Evolutionary conservation across 2,329 filamentous ascomycete species (phyloP).

Genomic region (Didymella arachidicola): DNA sequence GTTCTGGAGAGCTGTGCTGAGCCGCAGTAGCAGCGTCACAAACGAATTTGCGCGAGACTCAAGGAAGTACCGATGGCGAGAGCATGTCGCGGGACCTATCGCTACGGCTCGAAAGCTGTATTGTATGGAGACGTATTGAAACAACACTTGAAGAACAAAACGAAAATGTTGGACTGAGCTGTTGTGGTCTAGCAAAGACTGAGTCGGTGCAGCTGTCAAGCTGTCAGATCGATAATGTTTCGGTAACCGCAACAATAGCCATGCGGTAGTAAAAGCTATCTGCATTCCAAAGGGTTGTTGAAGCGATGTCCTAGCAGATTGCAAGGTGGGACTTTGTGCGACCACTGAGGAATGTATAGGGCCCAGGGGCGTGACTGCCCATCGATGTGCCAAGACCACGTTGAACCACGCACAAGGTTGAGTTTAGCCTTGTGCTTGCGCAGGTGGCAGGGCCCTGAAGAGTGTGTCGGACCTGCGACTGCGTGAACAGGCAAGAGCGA

Average conservation of each 20-base stretch:
- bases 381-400: not conserved
- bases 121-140: not conserved
- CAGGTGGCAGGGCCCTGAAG: not conserved
- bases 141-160: not conserved
- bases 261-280: conserved; percentile 9
- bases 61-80: not conserved
- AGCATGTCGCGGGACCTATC: conserved; percentile 1
- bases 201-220: conserved; percentile 10
- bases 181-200: conserved; percentile 2
- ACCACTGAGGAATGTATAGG: conserved; percentile 16
- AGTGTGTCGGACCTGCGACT: not conserved
- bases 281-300: conserved; percentile 18
- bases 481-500: not conserved
- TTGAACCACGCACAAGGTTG: conserved; percentile 8
- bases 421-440: conserved; percentile 5
- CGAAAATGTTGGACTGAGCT: not conserved
- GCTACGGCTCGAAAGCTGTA: not conserved
- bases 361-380: conserved; percentile 3
- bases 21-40: not conserved
- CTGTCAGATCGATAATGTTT: conserved; percentile 13
- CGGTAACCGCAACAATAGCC: conserved; percentile 19
- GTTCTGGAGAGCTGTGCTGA: not conserved
- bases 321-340: conserved; percentile 10
- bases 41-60: not conserved
- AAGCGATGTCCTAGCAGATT: conserved; percentile 12